Conservation (phyloP, 768 basidiomycete genomes). For the Podaxis sp. region DNA sequence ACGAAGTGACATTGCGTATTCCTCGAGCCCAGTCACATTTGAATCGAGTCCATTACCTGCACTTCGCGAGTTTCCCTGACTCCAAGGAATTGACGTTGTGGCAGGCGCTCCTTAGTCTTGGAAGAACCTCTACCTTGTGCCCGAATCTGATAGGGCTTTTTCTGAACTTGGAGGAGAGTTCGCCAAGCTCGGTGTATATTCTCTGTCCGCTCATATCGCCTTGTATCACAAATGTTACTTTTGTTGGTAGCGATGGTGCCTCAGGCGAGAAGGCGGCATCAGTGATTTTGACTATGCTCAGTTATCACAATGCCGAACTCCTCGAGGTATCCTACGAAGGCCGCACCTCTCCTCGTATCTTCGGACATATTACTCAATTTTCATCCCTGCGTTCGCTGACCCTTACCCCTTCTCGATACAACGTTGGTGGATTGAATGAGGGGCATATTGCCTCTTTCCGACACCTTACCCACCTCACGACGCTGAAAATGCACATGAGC, state of each 20-base stretch:
- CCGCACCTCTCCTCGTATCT: background rate
- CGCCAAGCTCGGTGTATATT: background rate
- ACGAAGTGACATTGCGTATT: background rate
- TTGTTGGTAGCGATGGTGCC: background rate
- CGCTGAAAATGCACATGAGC: background rate
- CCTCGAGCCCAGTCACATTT: background rate
- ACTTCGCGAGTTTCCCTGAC: background rate
- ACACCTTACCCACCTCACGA: background rate
- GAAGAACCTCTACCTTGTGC: background rate
- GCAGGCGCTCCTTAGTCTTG: background rate
- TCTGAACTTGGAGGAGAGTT: background rate
- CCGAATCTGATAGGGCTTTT: background rate
- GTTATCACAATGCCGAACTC: background rate
- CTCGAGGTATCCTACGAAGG: background rate
- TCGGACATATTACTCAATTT: background rate
- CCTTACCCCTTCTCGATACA: background rate
- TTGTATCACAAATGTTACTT: background rate
- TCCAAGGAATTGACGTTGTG: background rate
- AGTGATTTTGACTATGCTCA: background rate
- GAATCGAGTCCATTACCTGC: background rate
- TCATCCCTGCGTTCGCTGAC: background rate
- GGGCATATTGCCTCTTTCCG: background rate
- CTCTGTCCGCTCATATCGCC: background rate
- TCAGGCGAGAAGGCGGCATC: background rate
- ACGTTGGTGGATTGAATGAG: too few relatives aligned